Conservation (phyloP, 139 green algal species). For the Chlamydomonas eustigma region DNA sequence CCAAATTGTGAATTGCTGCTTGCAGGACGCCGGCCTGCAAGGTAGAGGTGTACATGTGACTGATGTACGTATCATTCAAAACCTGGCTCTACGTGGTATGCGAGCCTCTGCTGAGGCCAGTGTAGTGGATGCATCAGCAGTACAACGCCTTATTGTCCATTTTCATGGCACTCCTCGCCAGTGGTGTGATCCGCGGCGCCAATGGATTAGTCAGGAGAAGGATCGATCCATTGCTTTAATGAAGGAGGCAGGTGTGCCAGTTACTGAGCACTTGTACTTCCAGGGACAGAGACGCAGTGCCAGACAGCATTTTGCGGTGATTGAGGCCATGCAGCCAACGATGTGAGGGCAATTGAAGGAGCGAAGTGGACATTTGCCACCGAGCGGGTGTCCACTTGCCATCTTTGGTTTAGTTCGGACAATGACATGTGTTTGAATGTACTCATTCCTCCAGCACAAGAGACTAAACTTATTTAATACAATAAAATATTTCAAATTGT, state of each 20-base stretch:
- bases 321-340: not conserved
- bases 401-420: too few relatives aligned
- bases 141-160: not conserved
- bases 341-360: too few relatives aligned
- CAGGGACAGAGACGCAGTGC: constrained; percentile 9
- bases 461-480: too few relatives aligned
- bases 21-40: constrained; percentile 27
- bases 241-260: not conserved
- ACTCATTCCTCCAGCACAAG: too few relatives aligned
- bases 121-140: not conserved
- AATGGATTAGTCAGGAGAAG: constrained; percentile 15
- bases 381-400: too few relatives aligned
- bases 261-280: constrained; percentile 4
- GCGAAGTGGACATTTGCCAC: too few relatives aligned
- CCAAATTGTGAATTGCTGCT: too few relatives aligned
- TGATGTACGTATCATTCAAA: not conserved
- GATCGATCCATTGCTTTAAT: constrained; percentile 21
- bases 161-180: constrained; percentile 23
- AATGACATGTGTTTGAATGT: too few relatives aligned
- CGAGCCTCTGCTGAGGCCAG: not conserved
- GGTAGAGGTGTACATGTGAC: constrained; percentile 24
- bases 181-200: constrained; percentile 19
- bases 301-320: constrained; percentile 29
- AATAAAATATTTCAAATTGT: too few relatives aligned
- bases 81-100: constrained; percentile 2